phyloP scores from a whole-genome alignment of 768 basidiomycete genomes.

The Tylopilus balloui region DNA sequence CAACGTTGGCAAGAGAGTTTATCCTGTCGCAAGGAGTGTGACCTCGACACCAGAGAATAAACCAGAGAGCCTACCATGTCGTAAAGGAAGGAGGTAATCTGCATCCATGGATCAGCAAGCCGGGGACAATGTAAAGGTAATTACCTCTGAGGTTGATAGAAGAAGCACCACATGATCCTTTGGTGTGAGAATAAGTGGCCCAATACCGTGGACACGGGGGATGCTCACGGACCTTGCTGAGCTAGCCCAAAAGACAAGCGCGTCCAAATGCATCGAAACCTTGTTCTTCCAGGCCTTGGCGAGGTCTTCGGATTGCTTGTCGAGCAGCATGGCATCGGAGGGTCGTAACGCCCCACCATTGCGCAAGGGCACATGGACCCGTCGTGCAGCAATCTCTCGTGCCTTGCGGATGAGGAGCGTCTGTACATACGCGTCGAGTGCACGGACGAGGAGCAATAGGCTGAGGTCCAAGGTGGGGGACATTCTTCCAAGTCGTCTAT shows the following conservation, averaged over 20 bases:
- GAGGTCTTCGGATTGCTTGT: conserved; percentile 19
- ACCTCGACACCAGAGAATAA: not conserved
- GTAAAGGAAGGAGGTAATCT: conserved; percentile 46
- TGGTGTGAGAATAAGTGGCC: conserved; percentile 2
- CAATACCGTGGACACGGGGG: not conserved
- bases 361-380: not conserved
- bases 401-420: conserved; percentile 36
- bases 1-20: conserved; percentile 60
- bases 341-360: not conserved
- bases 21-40: conserved; percentile 43
- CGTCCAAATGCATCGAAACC: conserved; percentile 53
- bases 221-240: conserved; percentile 57
- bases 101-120: conserved; percentile 1
- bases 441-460: conserved; percentile 63
- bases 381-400: not conserved
- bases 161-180: conserved; percentile 90
- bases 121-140: not conserved
- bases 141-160: conserved; percentile 71
- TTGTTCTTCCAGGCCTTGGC: conserved; percentile 29
- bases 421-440: conserved; percentile 61
- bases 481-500: conserved; percentile 7
- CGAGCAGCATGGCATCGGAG: conserved; percentile 1
- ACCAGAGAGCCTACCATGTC: conserved; percentile 45
- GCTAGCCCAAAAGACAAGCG: conserved; percentile 70
- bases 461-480: conserved; percentile 69